phyloP scores from a whole-genome alignment of 2,329 filamentous ascomycete species.

The Fonsecaea pedrosoi region DNA sequence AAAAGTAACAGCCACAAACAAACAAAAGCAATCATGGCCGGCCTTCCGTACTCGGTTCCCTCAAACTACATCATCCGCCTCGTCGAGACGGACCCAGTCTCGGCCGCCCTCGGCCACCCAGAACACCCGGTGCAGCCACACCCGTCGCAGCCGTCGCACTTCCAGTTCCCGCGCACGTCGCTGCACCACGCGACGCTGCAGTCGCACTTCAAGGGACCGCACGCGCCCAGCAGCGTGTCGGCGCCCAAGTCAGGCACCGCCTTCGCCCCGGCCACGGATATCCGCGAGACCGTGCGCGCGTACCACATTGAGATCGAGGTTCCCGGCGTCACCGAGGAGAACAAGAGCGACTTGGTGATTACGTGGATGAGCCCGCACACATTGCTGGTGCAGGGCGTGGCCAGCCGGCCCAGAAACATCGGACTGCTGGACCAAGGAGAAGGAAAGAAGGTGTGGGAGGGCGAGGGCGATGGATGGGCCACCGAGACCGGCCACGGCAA shows the following conservation, averaged over 20 bases:
- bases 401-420: slow-evolving; percentile 28
- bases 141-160: slow-evolving; percentile 32
- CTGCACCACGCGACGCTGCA: slow-evolving; percentile 32
- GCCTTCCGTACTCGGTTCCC: slow-evolving; percentile 33
- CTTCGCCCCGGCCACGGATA: slow-evolving; percentile 32
- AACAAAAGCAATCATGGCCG: slow-evolving; percentile 20
- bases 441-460: slow-evolving; percentile 33
- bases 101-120: not conserved
- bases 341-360: slow-evolving; percentile 31
- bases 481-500: slow-evolving; percentile 31
- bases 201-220: slow-evolving; percentile 33
- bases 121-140: slow-evolving; percentile 29
- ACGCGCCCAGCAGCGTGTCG: slow-evolving; percentile 29
- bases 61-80: slow-evolving; percentile 35
- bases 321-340: slow-evolving; percentile 31
- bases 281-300: slow-evolving; percentile 31
- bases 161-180: slow-evolving; percentile 34
- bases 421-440: slow-evolving; percentile 28
- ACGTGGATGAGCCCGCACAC: slow-evolving; percentile 36
- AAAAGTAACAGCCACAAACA: not conserved
- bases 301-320: slow-evolving; percentile 38
- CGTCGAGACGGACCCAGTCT: slow-evolving; percentile 28
- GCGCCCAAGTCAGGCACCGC: slow-evolving; percentile 18
- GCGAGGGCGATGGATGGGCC: slow-evolving; percentile 32
- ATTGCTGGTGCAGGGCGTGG: slow-evolving; percentile 32